Evolutionary conservation across 306 rosid species (phyloP), one percentile per base, ranked within the genome.

Genomic region (Lathyrus aphaca): DNA sequence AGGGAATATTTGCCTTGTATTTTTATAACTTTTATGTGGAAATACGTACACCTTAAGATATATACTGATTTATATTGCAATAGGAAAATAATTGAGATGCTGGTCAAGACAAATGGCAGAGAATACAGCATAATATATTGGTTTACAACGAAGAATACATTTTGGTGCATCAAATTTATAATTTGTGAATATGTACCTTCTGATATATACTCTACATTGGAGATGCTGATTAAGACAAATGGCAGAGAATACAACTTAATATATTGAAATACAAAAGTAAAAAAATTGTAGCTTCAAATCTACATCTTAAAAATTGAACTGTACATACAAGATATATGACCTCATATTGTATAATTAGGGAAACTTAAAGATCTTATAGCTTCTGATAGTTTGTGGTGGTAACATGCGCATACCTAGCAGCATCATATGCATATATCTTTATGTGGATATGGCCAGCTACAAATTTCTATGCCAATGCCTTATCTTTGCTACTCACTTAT

Each of bases 21-120:
- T 46, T 46, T 50, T 18, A 16, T 48, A 48, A 48, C 54, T 13
- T 44, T 2, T 44, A 44, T 13, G n/a, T 13, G 17, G 49, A 16
- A 9, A 48, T 48, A 16, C 9, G 10, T 48, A 48, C 55, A 46
- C 56, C 21, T 50, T 21, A 5, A 53, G 59, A 53, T 53, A 21
- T 53, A 53, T 53, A 19, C 32, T 21, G 9, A 15, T n/a, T 14
- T 53, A 21, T 51, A 21, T 19, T 21, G 12, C 51, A 45, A 45
- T 35, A 17, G 12, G 19, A 49, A 17, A 16, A 17, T 19, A 51
- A 53, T 53, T 10, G 59, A 53, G 35, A 53, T 53, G 59, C n/a
- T 53, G 15, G 13, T 53, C 59, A 53, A 21, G 32, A 53, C 59
- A 53, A 11, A 53, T 53, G 35, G 59, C 15, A 53, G 59, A 53